Evolutionary conservation across 75 land plant genomes (phyloP), one percentile per base, ranked within the genome.

Genomic region (Picea sitchensis): DNA sequence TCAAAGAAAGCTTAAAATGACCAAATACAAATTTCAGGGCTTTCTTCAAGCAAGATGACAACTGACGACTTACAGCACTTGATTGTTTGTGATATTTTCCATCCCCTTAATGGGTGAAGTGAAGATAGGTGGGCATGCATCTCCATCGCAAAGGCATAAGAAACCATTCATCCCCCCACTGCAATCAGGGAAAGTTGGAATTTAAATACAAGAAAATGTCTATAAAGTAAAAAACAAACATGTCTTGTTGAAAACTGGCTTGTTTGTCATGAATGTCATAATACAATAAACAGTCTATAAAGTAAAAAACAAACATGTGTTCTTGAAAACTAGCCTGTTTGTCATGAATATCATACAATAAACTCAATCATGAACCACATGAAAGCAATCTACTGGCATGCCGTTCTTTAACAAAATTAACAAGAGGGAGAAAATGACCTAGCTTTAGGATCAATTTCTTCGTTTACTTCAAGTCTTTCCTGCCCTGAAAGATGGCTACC

Each of bases 131-230:
- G 96, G 95, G 77, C 95, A 91, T 61, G 92, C 90, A 78, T 94
- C 92, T 36, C 93, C 95, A 81, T 79, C 80, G 82, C 95, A 91
- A 47, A 89, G 86, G 71, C 86, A 85, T 15, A 94, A 57, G 72
- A 85, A 97, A 30, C 99, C 99, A 83, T 94, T 97, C 99, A 94
- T 97, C 6, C 94, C 93, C 73, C 86, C 95, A 84, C 98, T 97
- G 80, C 87, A 4, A 62, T 62, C 56, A 51, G 12, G 56, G 9
- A 1, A 51, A 51, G 56, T 9, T 51, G 13, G 56, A 51, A 51
- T 9, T 51, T 9, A 51, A 51, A 51, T 51, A 51, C 12, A 9
- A 51, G 56, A 51, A 51, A 11, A 47, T 11, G 12, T 51, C 56
- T 9, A 51, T 51, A 41, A 0, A 41, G 4, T 2, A 41, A 0